These are phyloP conservation scores for Globisporangium heterothallicum DNA, from an alignment of 352 stramenopile species.

Conservation along the genomic window DNA sequence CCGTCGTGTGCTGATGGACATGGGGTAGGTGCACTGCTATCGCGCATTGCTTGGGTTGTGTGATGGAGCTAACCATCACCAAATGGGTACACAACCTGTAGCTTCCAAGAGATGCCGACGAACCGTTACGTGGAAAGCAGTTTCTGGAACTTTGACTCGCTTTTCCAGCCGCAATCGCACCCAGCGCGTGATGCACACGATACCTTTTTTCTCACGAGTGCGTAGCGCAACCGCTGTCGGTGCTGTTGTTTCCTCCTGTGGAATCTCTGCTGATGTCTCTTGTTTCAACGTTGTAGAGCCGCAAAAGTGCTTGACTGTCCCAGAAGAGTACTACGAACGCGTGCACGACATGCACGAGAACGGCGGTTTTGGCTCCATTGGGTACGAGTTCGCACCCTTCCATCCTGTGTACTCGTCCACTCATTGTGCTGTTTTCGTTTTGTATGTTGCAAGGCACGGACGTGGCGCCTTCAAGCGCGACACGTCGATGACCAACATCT, in stretches of 20 bases:
- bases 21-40: slow-evolving; percentile 80
- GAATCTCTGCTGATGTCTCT: not conserved
- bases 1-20: slow-evolving; percentile 98
- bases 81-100: slow-evolving; percentile 12
- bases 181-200: slow-evolving; percentile 98
- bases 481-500: slow-evolving; percentile 98
- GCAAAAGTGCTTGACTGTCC: slow-evolving; percentile 78
- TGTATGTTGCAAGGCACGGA: slow-evolving; percentile 38
- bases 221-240: no score
- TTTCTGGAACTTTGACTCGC: slow-evolving; percentile 99
- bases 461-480: slow-evolving; percentile 88
- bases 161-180: slow-evolving; percentile 99
- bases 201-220: slow-evolving; percentile 99
- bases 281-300: slow-evolving; percentile 32
- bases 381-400: slow-evolving; percentile 65
- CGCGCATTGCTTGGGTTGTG: not conserved
- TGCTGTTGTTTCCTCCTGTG: not conserved
- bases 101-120: slow-evolving; percentile 99
- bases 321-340: slow-evolving; percentile 98
- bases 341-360: slow-evolving; percentile 98
- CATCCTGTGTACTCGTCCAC: not conserved
- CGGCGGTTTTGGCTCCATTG: slow-evolving; percentile 95
- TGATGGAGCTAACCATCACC: not conserved
- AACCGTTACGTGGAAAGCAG: slow-evolving; percentile 98
- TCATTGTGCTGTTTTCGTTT: not conserved